These are phyloP conservation scores for Lichtheimia ornata DNA, from an alignment of 371 early-diverging fungal genomes.

Conservation along the genomic window DNA sequence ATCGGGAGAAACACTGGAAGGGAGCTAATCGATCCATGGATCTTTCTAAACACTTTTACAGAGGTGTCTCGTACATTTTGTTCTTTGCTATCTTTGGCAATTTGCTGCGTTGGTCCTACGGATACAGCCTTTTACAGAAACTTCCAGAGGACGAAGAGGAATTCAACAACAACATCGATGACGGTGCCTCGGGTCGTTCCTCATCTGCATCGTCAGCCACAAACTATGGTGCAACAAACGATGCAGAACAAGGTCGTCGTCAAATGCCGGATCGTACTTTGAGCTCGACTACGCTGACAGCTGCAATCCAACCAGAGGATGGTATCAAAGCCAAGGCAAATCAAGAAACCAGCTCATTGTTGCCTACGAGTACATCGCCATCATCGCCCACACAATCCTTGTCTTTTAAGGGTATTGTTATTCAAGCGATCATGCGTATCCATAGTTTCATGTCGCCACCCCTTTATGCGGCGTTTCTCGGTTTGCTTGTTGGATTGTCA, in stretches of 20 bases:
- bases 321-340: background rate
- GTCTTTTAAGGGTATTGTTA: background rate
- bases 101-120: conserved; percentile 74
- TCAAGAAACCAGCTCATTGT: conserved; percentile 10
- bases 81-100: conserved; percentile 79
- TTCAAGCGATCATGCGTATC: background rate
- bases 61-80: conserved; percentile 76
- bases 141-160: conserved; percentile 6
- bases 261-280: conserved; percentile 18
- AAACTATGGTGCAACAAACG: conserved; percentile 4
- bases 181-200: background rate
- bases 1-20: too few species aligned
- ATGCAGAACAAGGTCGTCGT: conserved; percentile 3
- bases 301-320: conserved; percentile 9
- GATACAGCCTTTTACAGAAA: conserved; percentile 58
- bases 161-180: background rate
- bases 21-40: background rate
- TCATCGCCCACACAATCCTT: conserved; percentile 1
- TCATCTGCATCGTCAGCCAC: background rate
- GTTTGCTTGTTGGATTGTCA: conserved; percentile 56
- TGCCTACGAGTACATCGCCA: conserved; percentile 15
- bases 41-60: conserved; percentile 11
- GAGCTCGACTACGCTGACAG: conserved; percentile 22
- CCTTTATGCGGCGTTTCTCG: conserved; percentile 60
- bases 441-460: conserved; percentile 64